Percentiles rank a stretch among this genome's conserved stretches.
Evolutionary conservation across 352 stramenopile species (phyloP).

Genomic region (Globisporangium sylvaticum): DNA sequence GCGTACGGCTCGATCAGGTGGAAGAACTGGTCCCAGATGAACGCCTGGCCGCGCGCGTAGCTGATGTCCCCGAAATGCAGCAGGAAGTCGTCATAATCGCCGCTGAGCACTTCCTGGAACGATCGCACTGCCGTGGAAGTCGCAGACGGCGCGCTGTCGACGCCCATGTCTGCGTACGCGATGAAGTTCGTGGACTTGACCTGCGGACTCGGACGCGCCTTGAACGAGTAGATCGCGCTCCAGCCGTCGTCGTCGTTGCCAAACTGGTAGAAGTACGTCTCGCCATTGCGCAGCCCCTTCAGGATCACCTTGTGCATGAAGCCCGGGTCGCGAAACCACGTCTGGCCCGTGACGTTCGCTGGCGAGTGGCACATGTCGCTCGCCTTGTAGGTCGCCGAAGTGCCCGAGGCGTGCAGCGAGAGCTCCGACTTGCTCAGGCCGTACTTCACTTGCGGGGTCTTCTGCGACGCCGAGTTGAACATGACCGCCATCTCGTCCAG

Average conservation of each 20-base stretch:
- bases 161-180: constrained; percentile 13
- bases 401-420: constrained; percentile 22
- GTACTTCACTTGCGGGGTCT: constrained; percentile 41
- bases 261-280: constrained; percentile 76
- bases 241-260: constrained; percentile 72
- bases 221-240: constrained; percentile 64
- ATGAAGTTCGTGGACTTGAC: constrained; percentile 8
- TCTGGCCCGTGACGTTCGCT: constrained; percentile 57
- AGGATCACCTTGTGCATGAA: constrained; percentile 82
- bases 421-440: constrained; percentile 28
- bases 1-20: constrained; percentile 65
- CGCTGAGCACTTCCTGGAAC: constrained; percentile 10
- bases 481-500: constrained; percentile 56
- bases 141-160: constrained; percentile 11
- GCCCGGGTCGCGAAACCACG: constrained; percentile 69
- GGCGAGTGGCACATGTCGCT: constrained; percentile 60
- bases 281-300: constrained; percentile 29
- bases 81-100: constrained; percentile 14
- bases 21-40: constrained; percentile 75
- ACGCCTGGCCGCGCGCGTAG: constrained; percentile 27
- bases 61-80: constrained; percentile 16
- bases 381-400: constrained; percentile 62
- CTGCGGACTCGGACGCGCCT: background rate
- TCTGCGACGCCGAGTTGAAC: constrained; percentile 64
- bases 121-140: constrained; percentile 12